Percentiles rank a stretch among this genome's conserved stretches.
Conservation (phyloP, 352 stramenopile species). For the Pythium aristosporum region DNA sequence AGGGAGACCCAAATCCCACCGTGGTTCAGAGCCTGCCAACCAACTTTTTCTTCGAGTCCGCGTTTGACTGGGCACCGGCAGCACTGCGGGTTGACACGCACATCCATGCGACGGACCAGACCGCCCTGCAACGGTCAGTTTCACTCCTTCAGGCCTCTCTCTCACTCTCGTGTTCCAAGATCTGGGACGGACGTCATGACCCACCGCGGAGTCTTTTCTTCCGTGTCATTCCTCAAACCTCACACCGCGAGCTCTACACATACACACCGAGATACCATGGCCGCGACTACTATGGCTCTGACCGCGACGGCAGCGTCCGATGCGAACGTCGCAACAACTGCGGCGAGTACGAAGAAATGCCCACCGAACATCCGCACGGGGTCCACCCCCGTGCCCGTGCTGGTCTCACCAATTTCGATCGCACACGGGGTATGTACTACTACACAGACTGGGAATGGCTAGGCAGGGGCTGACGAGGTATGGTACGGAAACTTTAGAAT, state of each 20-base stretch:
- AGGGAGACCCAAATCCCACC: neutral
- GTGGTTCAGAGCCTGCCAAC: neutral
- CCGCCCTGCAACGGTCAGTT: conserved; percentile 17
- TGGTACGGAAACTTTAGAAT: conserved; percentile 26
- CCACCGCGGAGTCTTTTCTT: no score
- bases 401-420: conserved; percentile 37
- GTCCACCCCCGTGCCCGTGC: conserved; percentile 25
- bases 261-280: conserved; percentile 1
- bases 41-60: no score
- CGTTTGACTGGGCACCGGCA: conserved; percentile 5
- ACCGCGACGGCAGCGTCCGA: neutral
- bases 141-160: neutral
- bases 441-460: no score
- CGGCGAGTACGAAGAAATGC: conserved; percentile 25
- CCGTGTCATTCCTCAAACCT: conserved; percentile 18
- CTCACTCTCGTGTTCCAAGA: neutral
- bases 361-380: conserved; percentile 31
- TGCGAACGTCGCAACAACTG: no score
- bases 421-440: conserved; percentile 30
- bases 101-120: conserved; percentile 23
- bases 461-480: neutral
- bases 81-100: conserved; percentile 1
- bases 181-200: no score
- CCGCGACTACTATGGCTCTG: conserved; percentile 11
- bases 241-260: neutral